A percentile compares a stretch with the other conserved stretches of the same genome.
Conservation (phyloP, 108 stramenopile genomes). For the Pseudonitzschia multiseries region DNA sequence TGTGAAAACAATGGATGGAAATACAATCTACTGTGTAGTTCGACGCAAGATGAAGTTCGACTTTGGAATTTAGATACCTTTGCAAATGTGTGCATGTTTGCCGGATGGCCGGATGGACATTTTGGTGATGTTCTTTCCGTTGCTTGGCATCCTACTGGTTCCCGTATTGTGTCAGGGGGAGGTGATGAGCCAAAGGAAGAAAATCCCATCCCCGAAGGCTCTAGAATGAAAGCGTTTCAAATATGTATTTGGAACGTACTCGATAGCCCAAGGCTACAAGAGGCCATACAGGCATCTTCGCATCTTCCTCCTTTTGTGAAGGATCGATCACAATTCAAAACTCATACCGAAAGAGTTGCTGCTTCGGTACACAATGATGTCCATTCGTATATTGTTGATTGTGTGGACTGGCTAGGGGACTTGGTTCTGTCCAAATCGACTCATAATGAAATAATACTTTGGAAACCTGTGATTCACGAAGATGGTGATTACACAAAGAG, state of each 20-base stretch:
- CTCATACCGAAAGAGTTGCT: constrained; percentile 52
- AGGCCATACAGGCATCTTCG: constrained; percentile 24
- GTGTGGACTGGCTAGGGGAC: constrained; percentile 78
- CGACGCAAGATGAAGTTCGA: constrained; percentile 63
- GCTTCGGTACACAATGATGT: constrained; percentile 67
- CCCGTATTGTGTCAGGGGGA: constrained; percentile 64
- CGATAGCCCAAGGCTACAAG: constrained; percentile 9
- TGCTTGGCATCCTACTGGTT: constrained; percentile 74
- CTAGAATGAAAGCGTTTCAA: neutral
- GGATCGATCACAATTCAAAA: constrained; percentile 22
- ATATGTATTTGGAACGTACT: constrained; percentile 16
- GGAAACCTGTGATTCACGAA: constrained; percentile 60
- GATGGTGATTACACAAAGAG: constrained; percentile 35
- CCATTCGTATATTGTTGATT: constrained; percentile 82
- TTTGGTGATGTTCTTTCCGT: constrained; percentile 62
- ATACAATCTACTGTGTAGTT: constrained; percentile 11
- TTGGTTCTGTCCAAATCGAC: constrained; percentile 77
- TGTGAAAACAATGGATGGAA: neutral
- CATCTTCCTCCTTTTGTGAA: neutral
- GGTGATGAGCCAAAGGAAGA: constrained; percentile 71
- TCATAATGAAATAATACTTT: constrained; percentile 64
- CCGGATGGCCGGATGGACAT: constrained; percentile 75
- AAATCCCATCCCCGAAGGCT: neutral
- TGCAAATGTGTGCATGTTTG: constrained; percentile 74
- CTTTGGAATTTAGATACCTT: constrained; percentile 80